These are phyloP conservation scores for Glycine latifolia DNA, from an alignment of 306 rosid species.

Conservation along the genomic window DNA sequence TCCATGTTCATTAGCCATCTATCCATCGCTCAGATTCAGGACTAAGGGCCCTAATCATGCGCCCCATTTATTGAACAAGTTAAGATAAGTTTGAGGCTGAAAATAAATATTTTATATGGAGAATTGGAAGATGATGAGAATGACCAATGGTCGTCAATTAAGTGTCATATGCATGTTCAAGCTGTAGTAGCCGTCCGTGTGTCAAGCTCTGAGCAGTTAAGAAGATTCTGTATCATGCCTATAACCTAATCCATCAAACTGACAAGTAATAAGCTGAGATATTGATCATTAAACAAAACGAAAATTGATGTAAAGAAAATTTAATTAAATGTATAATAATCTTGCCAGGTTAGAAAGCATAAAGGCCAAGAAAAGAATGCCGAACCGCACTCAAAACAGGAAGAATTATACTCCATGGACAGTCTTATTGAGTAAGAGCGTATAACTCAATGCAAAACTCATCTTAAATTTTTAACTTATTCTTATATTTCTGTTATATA, in stretches of 20 bases:
- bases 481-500: no score
- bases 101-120: conserved; percentile 7
- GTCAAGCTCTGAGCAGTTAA: conserved; percentile 42
- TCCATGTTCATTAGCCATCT: conserved; percentile 30
- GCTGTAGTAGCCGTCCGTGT: conserved; percentile 40
- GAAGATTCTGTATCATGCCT: conserved; percentile 60
- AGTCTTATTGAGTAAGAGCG: no score
- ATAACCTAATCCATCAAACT: conserved; percentile 61
- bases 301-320: conserved; percentile 14
- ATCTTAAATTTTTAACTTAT: no score
- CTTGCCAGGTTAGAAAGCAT: conserved; percentile 39
- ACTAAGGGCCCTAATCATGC: conserved; percentile 45
- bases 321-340: conserved; percentile 8
- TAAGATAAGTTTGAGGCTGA: conserved; percentile 45
- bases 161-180: conserved; percentile 47
- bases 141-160: conserved; percentile 48
- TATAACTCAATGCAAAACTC: no score
- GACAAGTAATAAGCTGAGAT: conserved; percentile 15
- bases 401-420: conserved; percentile 27
- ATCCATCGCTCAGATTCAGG: conserved; percentile 15
- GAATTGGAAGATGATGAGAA: conserved; percentile 23
- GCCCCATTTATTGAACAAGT: conserved; percentile 55
- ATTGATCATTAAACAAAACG: conserved; percentile 40
- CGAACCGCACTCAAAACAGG: conserved; percentile 10
- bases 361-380: not conserved